Evolutionary conservation across 169 alveolate species (phyloP).

Genomic region (Plasmodium reichenowi): DNA sequence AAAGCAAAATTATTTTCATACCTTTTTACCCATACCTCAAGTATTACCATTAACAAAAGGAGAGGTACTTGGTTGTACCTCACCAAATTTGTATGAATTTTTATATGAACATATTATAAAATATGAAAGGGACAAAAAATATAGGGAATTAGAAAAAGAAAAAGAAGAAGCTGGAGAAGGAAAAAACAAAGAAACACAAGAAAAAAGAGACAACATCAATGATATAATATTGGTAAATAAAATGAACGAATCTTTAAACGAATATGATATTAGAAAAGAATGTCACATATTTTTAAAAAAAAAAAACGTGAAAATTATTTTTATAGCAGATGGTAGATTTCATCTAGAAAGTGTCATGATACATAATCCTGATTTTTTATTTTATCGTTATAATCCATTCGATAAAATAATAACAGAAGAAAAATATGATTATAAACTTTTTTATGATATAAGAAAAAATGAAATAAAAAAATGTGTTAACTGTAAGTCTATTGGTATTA

Average conservation of each 20-base stretch:
- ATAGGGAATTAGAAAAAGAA: neutral
- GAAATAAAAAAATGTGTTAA: conserved; percentile 84
- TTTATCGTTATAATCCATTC: conserved; percentile 96
- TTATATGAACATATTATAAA: conserved; percentile 51
- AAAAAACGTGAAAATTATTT: conserved; percentile 83
- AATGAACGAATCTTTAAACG: conserved; percentile 1
- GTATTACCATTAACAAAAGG: conserved; percentile 97
- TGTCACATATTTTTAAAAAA: conserved; percentile 73
- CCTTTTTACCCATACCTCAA: conserved; percentile 91
- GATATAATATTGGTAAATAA: neutral
- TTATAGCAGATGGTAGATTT: conserved; percentile 99
- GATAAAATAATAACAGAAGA: conserved; percentile 87
- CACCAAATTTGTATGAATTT: conserved; percentile 86
- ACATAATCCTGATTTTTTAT: conserved; percentile 94
- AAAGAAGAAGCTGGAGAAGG: neutral
- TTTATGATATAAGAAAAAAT: conserved; percentile 91
- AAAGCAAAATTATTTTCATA: conserved; percentile 78
- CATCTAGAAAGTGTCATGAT: conserved; percentile 99
- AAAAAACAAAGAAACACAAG: neutral
- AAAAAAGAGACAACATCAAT: neutral
- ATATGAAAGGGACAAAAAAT: neutral
- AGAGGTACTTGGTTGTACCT: conserved; percentile 97
- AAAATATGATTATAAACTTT: conserved; percentile 88
- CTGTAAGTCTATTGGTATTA: conserved; percentile 80
- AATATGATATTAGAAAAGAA: conserved; percentile 75